phyloP scores from a whole-genome alignment of 1,139 yeast species.

The Ashbya aceris region DNA sequence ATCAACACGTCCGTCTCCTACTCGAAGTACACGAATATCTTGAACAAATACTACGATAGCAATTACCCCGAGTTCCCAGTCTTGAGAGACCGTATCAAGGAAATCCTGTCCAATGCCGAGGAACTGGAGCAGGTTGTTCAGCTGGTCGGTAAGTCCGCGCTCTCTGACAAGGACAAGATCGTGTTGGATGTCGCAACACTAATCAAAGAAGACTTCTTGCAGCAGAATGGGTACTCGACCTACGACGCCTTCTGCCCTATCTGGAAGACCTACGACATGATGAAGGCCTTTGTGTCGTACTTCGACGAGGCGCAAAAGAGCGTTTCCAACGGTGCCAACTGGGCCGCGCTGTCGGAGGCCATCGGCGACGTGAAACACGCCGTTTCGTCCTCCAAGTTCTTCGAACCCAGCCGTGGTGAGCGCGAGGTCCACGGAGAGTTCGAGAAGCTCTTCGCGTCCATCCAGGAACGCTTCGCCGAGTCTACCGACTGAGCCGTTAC shows the following conservation, averaged over 20 bases:
- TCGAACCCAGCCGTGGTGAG: constrained; percentile 90
- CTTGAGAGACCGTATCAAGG: constrained; percentile 84
- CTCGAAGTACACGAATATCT: constrained; percentile 86
- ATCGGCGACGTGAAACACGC: constrained; percentile 87
- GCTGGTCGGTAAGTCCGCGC: constrained; percentile 96
- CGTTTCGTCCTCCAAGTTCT: constrained; percentile 90
- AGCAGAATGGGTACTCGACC: constrained; percentile 96
- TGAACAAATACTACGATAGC: constrained; percentile 74
- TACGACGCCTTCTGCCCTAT: constrained; percentile 99
- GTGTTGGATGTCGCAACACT: constrained; percentile 85
- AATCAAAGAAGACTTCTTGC: constrained; percentile 95
- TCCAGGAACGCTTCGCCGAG: constrained; percentile 89
- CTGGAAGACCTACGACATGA: constrained; percentile 98
- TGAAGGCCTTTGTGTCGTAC: constrained; percentile 86
- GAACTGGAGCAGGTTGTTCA: constrained; percentile 98
- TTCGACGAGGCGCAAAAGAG: constrained; percentile 98
- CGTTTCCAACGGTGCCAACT: constrained; percentile 82
- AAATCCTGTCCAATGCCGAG: constrained; percentile 91
- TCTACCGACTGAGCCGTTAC: constrained; percentile 60
- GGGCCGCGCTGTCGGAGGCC: constrained; percentile 85
- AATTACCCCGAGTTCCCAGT: constrained; percentile 87
- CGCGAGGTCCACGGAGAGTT: constrained; percentile 69
- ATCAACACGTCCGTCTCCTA: constrained; percentile 92
- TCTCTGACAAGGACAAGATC: constrained; percentile 93
- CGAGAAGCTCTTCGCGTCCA: constrained; percentile 60